These are phyloP conservation scores for Vitis riparia DNA, from an alignment of 164 flowering plant genomes.

Conservation along the genomic window DNA sequence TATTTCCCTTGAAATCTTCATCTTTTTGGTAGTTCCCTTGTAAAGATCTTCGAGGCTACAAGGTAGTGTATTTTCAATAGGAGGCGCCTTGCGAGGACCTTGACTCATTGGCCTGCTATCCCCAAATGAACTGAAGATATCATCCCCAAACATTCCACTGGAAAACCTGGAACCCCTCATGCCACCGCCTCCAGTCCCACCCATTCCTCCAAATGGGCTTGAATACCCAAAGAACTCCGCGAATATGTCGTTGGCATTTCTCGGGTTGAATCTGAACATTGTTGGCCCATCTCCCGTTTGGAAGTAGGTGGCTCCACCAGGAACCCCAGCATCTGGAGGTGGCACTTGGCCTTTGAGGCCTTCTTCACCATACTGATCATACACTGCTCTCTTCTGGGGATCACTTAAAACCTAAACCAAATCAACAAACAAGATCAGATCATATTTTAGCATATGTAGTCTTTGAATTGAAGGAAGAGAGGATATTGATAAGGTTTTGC, in stretches of 20 bases:
- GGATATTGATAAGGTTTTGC: no score
- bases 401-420: slow-evolving; percentile 41
- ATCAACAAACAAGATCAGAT: neutral
- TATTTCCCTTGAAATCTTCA: slow-evolving; percentile 47
- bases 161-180: slow-evolving; percentile 25
- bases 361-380: slow-evolving; percentile 52
- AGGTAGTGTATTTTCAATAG: slow-evolving; percentile 33
- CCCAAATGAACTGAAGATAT: slow-evolving; percentile 31
- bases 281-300: slow-evolving; percentile 42
- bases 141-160: slow-evolving; percentile 33
- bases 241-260: slow-evolving; percentile 42
- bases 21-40: slow-evolving; percentile 49
- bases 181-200: slow-evolving; percentile 23
- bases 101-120: slow-evolving; percentile 21
- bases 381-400: slow-evolving; percentile 47
- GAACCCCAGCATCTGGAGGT: slow-evolving; percentile 36
- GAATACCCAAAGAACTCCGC: slow-evolving; percentile 39
- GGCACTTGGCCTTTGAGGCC: slow-evolving; percentile 48
- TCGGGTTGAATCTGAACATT: slow-evolving; percentile 38
- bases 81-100: slow-evolving; percentile 33
- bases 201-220: slow-evolving; percentile 33
- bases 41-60: slow-evolving; percentile 48
- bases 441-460: no score
- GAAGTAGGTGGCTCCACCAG: slow-evolving; percentile 37
- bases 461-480: no score